Conservation (phyloP, 2,329 filamentous ascomycete genomes). For the Phyllosticta citribraziliensis region DNA sequence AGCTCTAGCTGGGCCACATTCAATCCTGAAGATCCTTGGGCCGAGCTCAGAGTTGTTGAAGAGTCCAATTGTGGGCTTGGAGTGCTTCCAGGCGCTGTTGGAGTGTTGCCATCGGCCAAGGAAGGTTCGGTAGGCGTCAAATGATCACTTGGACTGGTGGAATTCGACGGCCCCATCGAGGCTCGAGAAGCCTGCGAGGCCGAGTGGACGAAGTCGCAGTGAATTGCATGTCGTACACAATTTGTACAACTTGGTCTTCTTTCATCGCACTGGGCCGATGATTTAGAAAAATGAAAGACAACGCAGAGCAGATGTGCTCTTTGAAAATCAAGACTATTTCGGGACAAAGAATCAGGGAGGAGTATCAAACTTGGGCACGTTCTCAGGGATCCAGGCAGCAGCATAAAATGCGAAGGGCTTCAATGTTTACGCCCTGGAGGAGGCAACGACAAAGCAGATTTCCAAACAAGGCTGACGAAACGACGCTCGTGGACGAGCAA, state of each 20-base stretch:
- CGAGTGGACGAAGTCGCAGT: constrained; percentile 18
- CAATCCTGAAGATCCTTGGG: background rate
- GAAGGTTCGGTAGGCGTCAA: background rate
- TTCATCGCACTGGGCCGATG: constrained; percentile 19
- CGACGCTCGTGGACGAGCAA: too few relatives aligned
- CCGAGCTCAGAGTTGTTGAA: background rate
- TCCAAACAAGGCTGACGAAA: background rate
- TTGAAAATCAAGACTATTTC: too few relatives aligned
- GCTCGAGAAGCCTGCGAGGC: constrained; percentile 5
- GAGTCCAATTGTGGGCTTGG: background rate
- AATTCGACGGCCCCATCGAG: constrained; percentile 7
- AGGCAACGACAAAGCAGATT: background rate
- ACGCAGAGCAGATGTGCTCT: too few relatives aligned
- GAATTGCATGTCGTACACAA: constrained; percentile 20
- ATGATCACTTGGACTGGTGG: background rate
- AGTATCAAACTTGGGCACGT: background rate
- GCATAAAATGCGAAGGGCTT: background rate
- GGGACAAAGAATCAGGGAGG: too few relatives aligned
- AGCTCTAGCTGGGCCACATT: constrained; percentile 21
- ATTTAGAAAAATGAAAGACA: background rate
- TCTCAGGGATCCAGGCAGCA: background rate
- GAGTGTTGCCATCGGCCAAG: background rate
- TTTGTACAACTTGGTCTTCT: constrained; percentile 21
- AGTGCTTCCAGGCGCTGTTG: background rate
- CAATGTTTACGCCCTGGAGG: background rate